Evolutionary conservation across 441 rosid genomes (phyloP).

Genomic region (Aleurites moluccanus): DNA sequence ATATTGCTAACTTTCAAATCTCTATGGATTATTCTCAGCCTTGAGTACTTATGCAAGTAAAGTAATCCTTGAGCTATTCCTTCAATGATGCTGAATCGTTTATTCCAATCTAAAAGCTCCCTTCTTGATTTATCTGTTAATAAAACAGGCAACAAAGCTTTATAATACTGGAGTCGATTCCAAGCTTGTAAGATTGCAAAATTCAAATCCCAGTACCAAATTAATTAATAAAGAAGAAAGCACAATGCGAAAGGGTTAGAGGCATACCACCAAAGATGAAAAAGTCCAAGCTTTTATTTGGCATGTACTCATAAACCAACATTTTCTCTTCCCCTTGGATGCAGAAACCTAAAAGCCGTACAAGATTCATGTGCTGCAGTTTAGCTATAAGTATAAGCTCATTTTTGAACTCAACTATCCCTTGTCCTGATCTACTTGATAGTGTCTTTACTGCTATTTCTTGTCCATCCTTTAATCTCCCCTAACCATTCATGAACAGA

Average conservation of each 20-base stretch:
- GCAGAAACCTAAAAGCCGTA: constrained; percentile 12
- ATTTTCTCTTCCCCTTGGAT: constrained; percentile 3
- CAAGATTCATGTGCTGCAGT: neutral
- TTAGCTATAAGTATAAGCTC: neutral
- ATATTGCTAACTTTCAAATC: too few species aligned
- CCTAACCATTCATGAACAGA: neutral
- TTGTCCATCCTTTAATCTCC: neutral
- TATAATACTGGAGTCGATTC: too few species aligned
- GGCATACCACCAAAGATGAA: constrained; percentile 8
- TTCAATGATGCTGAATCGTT: constrained; percentile 9
- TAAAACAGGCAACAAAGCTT: too few species aligned
- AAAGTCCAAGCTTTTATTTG: neutral
- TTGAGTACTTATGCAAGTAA: constrained; percentile 18
- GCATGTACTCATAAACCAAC: neutral
- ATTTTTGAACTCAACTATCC: neutral
- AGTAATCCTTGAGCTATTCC: constrained; percentile 18
- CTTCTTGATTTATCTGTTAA: constrained; percentile 4
- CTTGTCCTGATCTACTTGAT: constrained; percentile 6
- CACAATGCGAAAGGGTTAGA: too few species aligned
- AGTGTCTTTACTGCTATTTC: constrained; percentile 6
- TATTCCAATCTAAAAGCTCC: constrained; percentile 7
- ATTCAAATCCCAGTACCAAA: too few species aligned
- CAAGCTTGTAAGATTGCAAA: too few species aligned
- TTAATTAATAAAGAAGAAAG: too few species aligned
- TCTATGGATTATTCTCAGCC: neutral